Evolutionary conservation across 2,329 filamentous ascomycete genomes (phyloP), one percentile per base, ranked within the genome.

Genomic region (Stachybotrys echinatus): DNA sequence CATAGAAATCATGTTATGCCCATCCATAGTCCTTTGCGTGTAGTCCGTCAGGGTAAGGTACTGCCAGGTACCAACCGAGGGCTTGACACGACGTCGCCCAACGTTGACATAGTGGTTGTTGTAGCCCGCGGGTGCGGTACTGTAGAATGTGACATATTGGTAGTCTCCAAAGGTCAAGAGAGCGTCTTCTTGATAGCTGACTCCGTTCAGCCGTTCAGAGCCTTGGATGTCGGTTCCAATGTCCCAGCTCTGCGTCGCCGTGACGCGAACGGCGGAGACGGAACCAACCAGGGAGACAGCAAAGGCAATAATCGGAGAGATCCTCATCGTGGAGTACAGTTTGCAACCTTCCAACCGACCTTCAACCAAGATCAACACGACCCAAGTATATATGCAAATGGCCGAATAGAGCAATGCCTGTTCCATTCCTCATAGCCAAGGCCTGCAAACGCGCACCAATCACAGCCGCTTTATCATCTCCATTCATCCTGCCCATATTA

Each of bases 121-220:
- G 47, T 55, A 57, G 5, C 51, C 51, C 5, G 51, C 48, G 2
- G 50, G 53, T 1, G 56, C 52, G 8, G 54, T 52, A 23, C 52
- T 47, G 49, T 58, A 58, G 21, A 55, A 58, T 5, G 54, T 51
- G 10, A 54, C 49, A 45, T 58, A 58, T 45, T 58, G 54, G 47
- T 52, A 52, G 37, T 53, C 49, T 42, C 54, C 54, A 34, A 53
- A 54, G 12, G 52, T 55, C 27, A 53, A 49, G 18, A 57, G 50
- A 17, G 43, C 53, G 39, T 58, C 56, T 42, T 58, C 53, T 42
- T 58, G 56, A 23, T 54, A 58, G 49, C 54, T 57, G n/a, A 58
- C 37, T 23, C 53, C 54, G 18, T 58, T 58, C 6, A 58, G 48
- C 6, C 54, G 48, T 19, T 54, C 49, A 14, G 51, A 46, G 1